Percentiles rank a stretch among this genome's conserved stretches.
phyloP scores from a whole-genome alignment of 306 rosid species.

The Medicago arabica region DNA sequence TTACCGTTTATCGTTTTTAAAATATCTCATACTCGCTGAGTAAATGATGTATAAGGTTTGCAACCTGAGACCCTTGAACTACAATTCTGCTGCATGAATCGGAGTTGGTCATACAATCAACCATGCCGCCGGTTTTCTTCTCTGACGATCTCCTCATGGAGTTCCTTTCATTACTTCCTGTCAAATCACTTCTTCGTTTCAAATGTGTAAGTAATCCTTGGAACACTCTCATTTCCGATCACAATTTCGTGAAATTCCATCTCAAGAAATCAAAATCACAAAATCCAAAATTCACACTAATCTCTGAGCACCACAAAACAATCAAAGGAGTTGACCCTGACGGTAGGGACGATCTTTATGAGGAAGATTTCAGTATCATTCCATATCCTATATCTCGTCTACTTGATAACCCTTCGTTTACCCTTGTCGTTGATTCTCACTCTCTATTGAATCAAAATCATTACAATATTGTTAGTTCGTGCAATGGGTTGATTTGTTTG shows the following conservation, averaged over 20 bases:
- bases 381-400: background rate
- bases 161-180: background rate
- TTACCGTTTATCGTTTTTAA: too few relatives aligned
- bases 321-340: background rate
- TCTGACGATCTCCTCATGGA: background rate
- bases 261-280: background rate
- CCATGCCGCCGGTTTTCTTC: background rate
- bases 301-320: background rate
- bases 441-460: background rate
- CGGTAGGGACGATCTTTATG: background rate
- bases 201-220: background rate
- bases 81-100: too few relatives aligned
- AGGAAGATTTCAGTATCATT: background rate
- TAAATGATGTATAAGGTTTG: too few relatives aligned
- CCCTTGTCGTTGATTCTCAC: background rate
- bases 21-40: too few relatives aligned
- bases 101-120: background rate
- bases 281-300: background rate
- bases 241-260: background rate
- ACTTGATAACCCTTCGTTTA: background rate
- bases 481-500: constrained; percentile 12
- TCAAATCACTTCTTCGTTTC: background rate
- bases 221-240: background rate
- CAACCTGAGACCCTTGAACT: too few relatives aligned
- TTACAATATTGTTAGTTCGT: background rate